Evolutionary conservation across 805 yeast species (phyloP), one percentile per base, ranked within the genome.

Genomic region (Yueomyces sp.): DNA sequence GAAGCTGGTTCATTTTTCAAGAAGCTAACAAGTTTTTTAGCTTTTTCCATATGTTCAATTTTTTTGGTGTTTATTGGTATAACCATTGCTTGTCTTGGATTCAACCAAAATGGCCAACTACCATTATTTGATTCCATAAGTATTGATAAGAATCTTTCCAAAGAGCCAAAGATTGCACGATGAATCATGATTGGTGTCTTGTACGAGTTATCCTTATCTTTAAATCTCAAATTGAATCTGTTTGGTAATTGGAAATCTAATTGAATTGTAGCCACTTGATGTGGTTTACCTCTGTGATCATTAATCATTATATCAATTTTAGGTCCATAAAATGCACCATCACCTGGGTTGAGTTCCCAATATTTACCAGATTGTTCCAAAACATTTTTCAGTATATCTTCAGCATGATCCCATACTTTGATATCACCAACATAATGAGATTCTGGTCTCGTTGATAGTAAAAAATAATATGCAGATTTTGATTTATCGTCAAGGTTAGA

Each of bases 61-160:
- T 83, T 88, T 7, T 70, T 64, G 0, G 77, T 77, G 45, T 80
- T 77, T 3, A 87, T 78, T 1, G 98, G 96, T 4, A 92, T 70
- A 2, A 92, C 70, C 37, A 83, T 70, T 0, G 90, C 92, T 59
- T 92, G 98, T 48, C 94, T 72, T 5, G 97, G 96, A 49, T 81
- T 85, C 39, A 92, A 57, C 98, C 98, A 92, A 59, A 92, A 87
- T 7, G 98, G 98, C 97, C 97, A 92, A 52, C 81, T 80, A 0
- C 97, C 98, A 45, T 76, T 75, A 59, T 79, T 85, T 50, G 88
- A 94, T 59, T 92, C 97, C 42, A 92, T 77, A 47, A 92, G 67
- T 46, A 92, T 74, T 2, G 97, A 96, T 64, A 92, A 65, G 57
- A 92, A 92, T 54, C 98, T 70, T 60, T 92, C 98, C 6, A 92